These are phyloP conservation scores for Thermochaetoides dissita DNA, from an alignment of 2,329 filamentous ascomycete genomes.

Conservation along the genomic window DNA sequence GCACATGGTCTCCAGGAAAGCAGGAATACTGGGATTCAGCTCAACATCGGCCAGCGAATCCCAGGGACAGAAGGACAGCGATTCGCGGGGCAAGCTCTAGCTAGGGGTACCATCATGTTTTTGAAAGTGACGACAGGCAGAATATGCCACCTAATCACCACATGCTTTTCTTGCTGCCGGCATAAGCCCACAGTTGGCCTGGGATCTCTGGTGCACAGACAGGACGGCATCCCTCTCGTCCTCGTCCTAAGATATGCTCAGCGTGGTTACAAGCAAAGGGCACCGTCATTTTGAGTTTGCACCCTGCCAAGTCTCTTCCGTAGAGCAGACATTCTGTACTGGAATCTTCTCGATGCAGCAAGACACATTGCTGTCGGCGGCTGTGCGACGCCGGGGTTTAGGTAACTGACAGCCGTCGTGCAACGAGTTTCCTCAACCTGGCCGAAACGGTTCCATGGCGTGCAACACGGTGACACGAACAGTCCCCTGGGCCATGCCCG, in stretches of 20 bases:
- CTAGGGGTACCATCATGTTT: too few species aligned
- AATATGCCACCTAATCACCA: too few species aligned
- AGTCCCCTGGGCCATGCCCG: too few species aligned
- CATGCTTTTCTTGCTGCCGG: too few species aligned
- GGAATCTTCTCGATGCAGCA: background rate
- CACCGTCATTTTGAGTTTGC: background rate
- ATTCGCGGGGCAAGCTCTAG: slow-evolving; percentile 9
- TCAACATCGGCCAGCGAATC: slow-evolving; percentile 14
- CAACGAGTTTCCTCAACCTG: background rate
- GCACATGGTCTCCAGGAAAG: slow-evolving; percentile 13
- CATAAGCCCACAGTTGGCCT: background rate
- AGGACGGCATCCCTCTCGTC: background rate
- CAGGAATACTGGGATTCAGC: too few species aligned
- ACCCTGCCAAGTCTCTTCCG: too few species aligned
- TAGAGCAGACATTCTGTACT: background rate
- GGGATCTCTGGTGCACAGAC: slow-evolving; percentile 4
- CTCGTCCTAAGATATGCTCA: too few species aligned
- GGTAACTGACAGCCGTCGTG: slow-evolving; percentile 1
- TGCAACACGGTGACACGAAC: too few species aligned
- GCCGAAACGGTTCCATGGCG: background rate
- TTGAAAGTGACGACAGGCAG: too few species aligned
- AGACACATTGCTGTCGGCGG: background rate
- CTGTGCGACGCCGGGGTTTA: slow-evolving; percentile 2
- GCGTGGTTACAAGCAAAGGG: too few species aligned
- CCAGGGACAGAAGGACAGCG: too few species aligned